Percentiles rank a stretch among this genome's conserved stretches.
These are phyloP conservation scores for Amesomyces nigricolor DNA, from an alignment of 2,329 filamentous ascomycete species.

Conservation along the genomic window DNA sequence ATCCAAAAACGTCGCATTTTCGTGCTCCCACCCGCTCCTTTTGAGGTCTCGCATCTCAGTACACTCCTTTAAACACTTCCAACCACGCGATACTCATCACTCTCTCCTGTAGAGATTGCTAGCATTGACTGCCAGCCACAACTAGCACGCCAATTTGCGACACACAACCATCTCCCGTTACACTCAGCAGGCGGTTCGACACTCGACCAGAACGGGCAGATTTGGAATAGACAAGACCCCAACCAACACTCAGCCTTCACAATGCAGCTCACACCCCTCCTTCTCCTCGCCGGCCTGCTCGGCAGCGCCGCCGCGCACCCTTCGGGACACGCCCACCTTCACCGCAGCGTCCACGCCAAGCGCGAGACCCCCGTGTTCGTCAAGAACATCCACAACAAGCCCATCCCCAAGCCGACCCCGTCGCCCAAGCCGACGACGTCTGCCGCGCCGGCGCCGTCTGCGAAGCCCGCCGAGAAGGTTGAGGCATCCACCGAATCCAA, in stretches of 20 bases:
- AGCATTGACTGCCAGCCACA: slow-evolving; percentile 19
- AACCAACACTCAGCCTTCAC: slow-evolving; percentile 1
- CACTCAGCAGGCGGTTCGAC: neutral
- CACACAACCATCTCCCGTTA: neutral
- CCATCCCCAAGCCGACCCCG: slow-evolving; percentile 14
- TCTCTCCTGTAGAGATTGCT: slow-evolving; percentile 7
- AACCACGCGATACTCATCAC: slow-evolving; percentile 13
- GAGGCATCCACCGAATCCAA: slow-evolving; percentile 7
- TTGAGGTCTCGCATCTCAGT: slow-evolving; percentile 27
- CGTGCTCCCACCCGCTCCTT: slow-evolving; percentile 24
- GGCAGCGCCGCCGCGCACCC: slow-evolving; percentile 31
- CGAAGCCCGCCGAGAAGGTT: slow-evolving; percentile 10
- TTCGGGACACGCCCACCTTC: slow-evolving; percentile 34
- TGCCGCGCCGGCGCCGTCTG: slow-evolving; percentile 4
- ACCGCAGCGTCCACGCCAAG: slow-evolving; percentile 30
- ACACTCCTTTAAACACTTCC: slow-evolving; percentile 22
- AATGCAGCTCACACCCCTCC: slow-evolving; percentile 26
- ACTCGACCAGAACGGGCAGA: neutral
- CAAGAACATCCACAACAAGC: slow-evolving; percentile 26
- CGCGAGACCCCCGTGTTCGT: slow-evolving; percentile 26
- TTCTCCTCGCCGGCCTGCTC: slow-evolving; percentile 31
- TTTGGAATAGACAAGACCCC: slow-evolving; percentile 2
- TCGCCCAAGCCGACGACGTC: slow-evolving; percentile 12
- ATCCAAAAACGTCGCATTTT: slow-evolving; percentile 18
- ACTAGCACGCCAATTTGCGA: neutral